Conservation (phyloP, 805 yeast species). For the Yamadazyma nakazawae region DNA sequence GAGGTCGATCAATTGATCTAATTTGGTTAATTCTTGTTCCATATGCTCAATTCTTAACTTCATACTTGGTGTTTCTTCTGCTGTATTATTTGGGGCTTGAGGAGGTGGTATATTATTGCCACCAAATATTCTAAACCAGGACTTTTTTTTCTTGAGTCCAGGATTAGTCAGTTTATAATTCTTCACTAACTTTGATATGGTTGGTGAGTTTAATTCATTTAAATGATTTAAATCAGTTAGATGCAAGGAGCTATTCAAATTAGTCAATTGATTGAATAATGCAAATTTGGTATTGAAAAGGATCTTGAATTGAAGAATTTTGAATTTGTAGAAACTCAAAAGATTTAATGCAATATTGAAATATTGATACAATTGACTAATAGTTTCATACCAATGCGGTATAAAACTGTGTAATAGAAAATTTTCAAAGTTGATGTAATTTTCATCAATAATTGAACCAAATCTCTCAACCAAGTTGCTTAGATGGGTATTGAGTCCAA, state of each 20-base stretch:
- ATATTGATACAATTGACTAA: constrained; percentile 46
- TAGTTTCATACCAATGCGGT: constrained; percentile 49
- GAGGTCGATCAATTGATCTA: constrained; percentile 46
- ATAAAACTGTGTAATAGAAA: constrained; percentile 35
- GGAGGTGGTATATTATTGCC: constrained; percentile 13
- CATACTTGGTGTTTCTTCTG: constrained; percentile 4
- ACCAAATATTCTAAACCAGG: constrained; percentile 46
- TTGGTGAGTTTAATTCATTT: constrained; percentile 38
- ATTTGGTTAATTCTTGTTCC: constrained; percentile 41
- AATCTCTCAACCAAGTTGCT: constrained; percentile 44
- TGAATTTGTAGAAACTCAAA: constrained; percentile 48
- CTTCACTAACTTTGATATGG: constrained; percentile 33
- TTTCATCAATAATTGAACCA: constrained; percentile 51
- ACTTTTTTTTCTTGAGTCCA: constrained; percentile 23
- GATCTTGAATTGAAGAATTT: constrained; percentile 48
- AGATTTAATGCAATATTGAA: constrained; percentile 42
- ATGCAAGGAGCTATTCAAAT: constrained; percentile 20
- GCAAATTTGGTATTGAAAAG: constrained; percentile 37
- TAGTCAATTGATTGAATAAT: constrained; percentile 35
- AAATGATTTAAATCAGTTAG: constrained; percentile 21
- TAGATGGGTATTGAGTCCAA: constrained; percentile 21
- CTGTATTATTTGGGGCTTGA: background rate
- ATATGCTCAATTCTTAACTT: constrained; percentile 26
- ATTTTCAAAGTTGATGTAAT: constrained; percentile 47
- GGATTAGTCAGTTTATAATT: constrained; percentile 25